Percentiles rank a stretch among this genome's conserved stretches.
Evolutionary conservation across 768 basidiomycete genomes (phyloP).

Genomic region (Pleurotus ostreatus): DNA sequence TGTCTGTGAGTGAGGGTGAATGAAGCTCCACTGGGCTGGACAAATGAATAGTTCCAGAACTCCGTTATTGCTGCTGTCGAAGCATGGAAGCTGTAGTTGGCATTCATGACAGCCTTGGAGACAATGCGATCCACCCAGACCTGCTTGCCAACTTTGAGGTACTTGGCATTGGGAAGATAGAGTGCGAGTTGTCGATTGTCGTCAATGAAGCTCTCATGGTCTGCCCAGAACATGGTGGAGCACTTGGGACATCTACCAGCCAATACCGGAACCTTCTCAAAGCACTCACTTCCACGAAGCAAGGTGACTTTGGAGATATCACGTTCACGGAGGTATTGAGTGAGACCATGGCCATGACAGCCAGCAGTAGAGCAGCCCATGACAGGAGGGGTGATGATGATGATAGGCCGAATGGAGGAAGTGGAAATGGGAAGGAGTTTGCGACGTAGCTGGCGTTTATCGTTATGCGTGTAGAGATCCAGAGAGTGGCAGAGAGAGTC

Average conservation of each 20-base stretch:
- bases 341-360: neutral
- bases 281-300: constrained; percentile 8
- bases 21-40: neutral
- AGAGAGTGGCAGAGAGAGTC: neutral
- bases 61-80: constrained; percentile 13
- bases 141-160: constrained; percentile 11
- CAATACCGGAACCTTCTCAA: constrained; percentile 11
- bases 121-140: constrained; percentile 15
- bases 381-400: neutral
- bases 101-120: constrained; percentile 12
- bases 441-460: neutral
- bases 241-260: constrained; percentile 14
- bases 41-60: constrained; percentile 14
- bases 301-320: constrained; percentile 14
- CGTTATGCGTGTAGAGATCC: neutral
- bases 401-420: neutral
- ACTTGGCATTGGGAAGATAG: constrained; percentile 12
- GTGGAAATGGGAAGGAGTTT: neutral
- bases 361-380: constrained; percentile 3
- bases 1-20: constrained; percentile 9
- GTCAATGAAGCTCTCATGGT: constrained; percentile 14
- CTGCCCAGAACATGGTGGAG: constrained; percentile 13
- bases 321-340: neutral
- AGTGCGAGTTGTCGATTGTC: neutral
- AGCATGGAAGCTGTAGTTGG: constrained; percentile 17